phyloP scores from a whole-genome alignment of 192 early-diverging fungal species.

The Dissophora globulifera region DNA sequence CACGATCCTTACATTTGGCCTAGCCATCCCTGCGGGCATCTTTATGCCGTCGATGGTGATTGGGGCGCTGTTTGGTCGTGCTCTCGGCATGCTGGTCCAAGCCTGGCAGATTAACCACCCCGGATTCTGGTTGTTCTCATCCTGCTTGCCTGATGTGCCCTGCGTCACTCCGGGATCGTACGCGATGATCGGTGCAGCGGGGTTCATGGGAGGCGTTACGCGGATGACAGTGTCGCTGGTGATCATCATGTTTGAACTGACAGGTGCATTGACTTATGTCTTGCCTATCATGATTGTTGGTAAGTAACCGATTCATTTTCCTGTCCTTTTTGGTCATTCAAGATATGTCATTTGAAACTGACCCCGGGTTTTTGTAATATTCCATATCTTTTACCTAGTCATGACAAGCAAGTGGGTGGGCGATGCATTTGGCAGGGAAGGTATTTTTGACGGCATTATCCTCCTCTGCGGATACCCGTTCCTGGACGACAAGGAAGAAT shows the following conservation, averaged over 20 bases:
- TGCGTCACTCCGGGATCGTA: slow-evolving; percentile 88
- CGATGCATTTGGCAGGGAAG: slow-evolving; percentile 78
- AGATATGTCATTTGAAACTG: neutral
- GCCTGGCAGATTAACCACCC: slow-evolving; percentile 73
- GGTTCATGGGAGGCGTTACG: slow-evolving; percentile 84
- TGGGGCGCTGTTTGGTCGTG: slow-evolving; percentile 93
- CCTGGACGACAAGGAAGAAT: slow-evolving; percentile 70
- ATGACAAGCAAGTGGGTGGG: slow-evolving; percentile 84
- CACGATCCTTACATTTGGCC: slow-evolving; percentile 77
- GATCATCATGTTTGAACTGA: slow-evolving; percentile 99
- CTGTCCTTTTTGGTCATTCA: neutral
- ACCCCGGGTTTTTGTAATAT: neutral
- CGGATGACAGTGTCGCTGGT: slow-evolving; percentile 91
- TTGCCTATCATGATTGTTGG: slow-evolving; percentile 88
- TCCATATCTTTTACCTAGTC: slow-evolving; percentile 42
- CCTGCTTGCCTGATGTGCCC: slow-evolving; percentile 79
- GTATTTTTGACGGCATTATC: slow-evolving; percentile 67
- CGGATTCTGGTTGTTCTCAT: slow-evolving; percentile 69
- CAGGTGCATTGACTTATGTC: slow-evolving; percentile 95
- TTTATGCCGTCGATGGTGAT: slow-evolving; percentile 91
- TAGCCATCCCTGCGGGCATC: slow-evolving; percentile 82
- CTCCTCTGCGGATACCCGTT: slow-evolving; percentile 75
- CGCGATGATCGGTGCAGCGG: slow-evolving; percentile 88
- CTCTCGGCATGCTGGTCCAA: slow-evolving; percentile 87
- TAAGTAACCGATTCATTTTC: slow-evolving; percentile 38